Percentiles rank a stretch among this genome's conserved stretches.
phyloP scores from a whole-genome alignment of 441 rosid species.

The Adansonia rubrostipa region DNA sequence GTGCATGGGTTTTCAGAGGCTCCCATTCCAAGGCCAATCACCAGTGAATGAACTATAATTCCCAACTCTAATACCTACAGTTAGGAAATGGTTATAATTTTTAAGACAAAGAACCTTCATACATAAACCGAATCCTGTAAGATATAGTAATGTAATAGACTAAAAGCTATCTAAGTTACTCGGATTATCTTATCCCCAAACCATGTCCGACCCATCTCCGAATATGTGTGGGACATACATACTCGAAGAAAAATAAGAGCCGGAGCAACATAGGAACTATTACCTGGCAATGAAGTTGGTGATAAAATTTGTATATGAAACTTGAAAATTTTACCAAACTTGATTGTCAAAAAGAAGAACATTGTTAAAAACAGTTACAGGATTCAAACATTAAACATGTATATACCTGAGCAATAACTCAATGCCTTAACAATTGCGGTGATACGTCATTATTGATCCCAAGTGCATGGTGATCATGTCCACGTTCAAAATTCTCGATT shows the following conservation, averaged over 20 bases:
- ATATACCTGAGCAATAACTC: conserved; percentile 59
- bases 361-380: not conserved
- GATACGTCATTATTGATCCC: not conserved
- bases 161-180: no score
- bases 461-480: conserved; percentile 24
- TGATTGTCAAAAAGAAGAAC: not conserved
- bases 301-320: no score
- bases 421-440: conserved; percentile 43
- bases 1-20: conserved; percentile 48
- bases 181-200: no score
- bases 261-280: no score
- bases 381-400: not conserved
- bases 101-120: not conserved
- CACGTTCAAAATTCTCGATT: conserved; percentile 9
- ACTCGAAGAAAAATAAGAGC: no score
- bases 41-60: conserved; percentile 48
- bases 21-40: conserved; percentile 50
- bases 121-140: not conserved
- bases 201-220: no score
- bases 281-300: no score
- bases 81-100: not conserved
- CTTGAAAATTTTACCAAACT: not conserved
- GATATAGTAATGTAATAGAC: not conserved
- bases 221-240: no score
- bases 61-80: conserved; percentile 48